These are phyloP conservation scores for Chloranthus sessilifolius DNA, from an alignment of 164 flowering plant genomes.

Conservation along the genomic window DNA sequence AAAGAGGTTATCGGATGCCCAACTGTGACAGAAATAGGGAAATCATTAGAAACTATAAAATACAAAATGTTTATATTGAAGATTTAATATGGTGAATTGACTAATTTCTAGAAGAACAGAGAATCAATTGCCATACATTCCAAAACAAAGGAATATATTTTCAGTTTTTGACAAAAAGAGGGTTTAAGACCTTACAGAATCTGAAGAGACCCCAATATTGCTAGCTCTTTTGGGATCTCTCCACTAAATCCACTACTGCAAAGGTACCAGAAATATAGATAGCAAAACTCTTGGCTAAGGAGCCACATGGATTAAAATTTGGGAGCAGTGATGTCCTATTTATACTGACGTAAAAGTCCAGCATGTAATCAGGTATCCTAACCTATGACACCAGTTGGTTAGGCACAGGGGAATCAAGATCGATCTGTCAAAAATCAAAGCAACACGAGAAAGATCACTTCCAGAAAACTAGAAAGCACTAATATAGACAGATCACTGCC, in stretches of 20 bases:
- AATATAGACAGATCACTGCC: too few species aligned
- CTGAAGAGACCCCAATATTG: constrained; percentile 37
- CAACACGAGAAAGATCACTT: too few species aligned
- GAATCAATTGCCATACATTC: background rate
- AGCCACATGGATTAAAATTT: too few species aligned
- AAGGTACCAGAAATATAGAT: constrained; percentile 31
- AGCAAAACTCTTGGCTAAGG: background rate
- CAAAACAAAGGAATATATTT: background rate
- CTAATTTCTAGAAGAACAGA: background rate
- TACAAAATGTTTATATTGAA: background rate
- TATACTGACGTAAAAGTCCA: too few species aligned
- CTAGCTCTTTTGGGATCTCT: constrained; percentile 39
- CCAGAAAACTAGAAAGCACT: too few species aligned
- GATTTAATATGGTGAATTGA: background rate
- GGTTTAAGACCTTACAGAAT: constrained; percentile 25
- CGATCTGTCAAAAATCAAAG: too few species aligned
- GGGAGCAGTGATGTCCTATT: too few species aligned
- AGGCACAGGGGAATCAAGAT: too few species aligned
- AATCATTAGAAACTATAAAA: background rate
- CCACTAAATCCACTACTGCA: constrained; percentile 52
- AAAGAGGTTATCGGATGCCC: constrained; percentile 54
- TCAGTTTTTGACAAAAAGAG: background rate
- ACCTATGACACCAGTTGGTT: too few species aligned
- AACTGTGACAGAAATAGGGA: constrained; percentile 21
- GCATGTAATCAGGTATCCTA: too few species aligned